Conservation (phyloP, 2,329 filamentous ascomycete genomes). For the Colletotrichum incanum region DNA sequence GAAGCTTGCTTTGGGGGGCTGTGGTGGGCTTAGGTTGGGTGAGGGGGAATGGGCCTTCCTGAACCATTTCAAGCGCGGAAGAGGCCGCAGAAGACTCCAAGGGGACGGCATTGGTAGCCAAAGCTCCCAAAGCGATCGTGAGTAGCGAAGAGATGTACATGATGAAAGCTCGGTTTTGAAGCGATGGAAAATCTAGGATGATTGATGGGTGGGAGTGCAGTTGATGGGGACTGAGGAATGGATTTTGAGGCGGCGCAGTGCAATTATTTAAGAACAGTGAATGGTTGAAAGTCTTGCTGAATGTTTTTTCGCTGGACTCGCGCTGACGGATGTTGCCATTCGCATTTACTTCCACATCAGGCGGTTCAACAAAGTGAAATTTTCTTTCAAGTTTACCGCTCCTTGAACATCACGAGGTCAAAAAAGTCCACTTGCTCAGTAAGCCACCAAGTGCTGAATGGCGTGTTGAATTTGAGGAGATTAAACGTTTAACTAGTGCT, state of each 20-base stretch:
- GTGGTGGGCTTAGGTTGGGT: not conserved
- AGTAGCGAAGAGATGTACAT: slow-evolving; percentile 8
- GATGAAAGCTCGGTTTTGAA: slow-evolving; percentile 3
- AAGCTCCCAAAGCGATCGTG: slow-evolving; percentile 3
- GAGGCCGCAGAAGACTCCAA: slow-evolving; percentile 7
- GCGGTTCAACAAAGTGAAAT: not conserved
- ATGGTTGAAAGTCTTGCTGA: not conserved
- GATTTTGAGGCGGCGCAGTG: not conserved
- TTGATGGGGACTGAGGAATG: not conserved
- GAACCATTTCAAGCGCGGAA: not conserved
- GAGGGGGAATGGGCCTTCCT: slow-evolving; percentile 4
- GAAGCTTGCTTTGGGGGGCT: slow-evolving; percentile 13
- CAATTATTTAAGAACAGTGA: not conserved
- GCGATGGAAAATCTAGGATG: not conserved
- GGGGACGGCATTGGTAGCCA: not conserved
- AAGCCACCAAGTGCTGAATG: not conserved
- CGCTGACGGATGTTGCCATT: not conserved
- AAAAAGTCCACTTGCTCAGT: slow-evolving; percentile 3
- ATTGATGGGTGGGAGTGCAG: not conserved
- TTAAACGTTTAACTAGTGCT: not conserved
- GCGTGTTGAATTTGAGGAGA: not conserved
- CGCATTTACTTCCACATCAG: not conserved
- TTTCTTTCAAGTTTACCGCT: not conserved
- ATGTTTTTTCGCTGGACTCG: not conserved
- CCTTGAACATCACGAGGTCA: slow-evolving; percentile 2